Evolutionary conservation across 148 eudicot genomes (phyloP).

Genomic region (Camellia sinensis): DNA sequence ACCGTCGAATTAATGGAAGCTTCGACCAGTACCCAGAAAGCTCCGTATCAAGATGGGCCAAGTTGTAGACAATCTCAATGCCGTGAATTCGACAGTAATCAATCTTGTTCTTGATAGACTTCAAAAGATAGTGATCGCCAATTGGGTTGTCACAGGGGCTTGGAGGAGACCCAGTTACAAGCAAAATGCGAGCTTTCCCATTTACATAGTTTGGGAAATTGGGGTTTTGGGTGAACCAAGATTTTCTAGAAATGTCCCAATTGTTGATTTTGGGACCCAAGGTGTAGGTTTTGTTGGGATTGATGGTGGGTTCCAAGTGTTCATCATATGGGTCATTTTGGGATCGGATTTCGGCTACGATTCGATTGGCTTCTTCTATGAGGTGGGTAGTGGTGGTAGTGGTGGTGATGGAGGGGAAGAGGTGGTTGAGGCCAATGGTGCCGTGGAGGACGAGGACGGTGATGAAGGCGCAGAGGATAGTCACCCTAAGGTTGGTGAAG

Average conservation of each 20-base stretch:
- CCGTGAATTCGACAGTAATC: slow-evolving; percentile 83
- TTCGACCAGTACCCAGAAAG: slow-evolving; percentile 83
- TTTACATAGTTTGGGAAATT: slow-evolving; percentile 38
- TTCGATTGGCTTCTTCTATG: slow-evolving; percentile 44
- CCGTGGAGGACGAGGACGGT: slow-evolving; percentile 62
- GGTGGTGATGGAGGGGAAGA: slow-evolving; percentile 14
- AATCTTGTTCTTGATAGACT: slow-evolving; percentile 74
- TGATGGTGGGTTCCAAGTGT: slow-evolving; percentile 8
- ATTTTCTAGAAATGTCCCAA: slow-evolving; percentile 55
- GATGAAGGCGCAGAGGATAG: slow-evolving; percentile 48
- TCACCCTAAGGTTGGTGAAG: slow-evolving; percentile 43
- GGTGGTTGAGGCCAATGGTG: slow-evolving; percentile 50
- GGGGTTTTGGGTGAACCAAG: slow-evolving; percentile 42
- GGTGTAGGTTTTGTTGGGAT: slow-evolving; percentile 39
- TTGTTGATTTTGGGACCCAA: slow-evolving; percentile 58
- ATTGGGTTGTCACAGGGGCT: slow-evolving; percentile 80
- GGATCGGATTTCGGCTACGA: slow-evolving; percentile 51
- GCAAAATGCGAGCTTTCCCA: slow-evolving; percentile 49
- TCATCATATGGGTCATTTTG: slow-evolving; percentile 37
- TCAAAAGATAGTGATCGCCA: slow-evolving; percentile 79
- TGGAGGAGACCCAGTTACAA: slow-evolving; percentile 75
- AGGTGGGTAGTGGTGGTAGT: slow-evolving; percentile 25
- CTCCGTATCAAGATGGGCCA: slow-evolving; percentile 76
- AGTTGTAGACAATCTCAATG: slow-evolving; percentile 69
- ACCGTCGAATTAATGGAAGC: slow-evolving; percentile 59